Evolutionary conservation across 2,329 filamentous ascomycete genomes (phyloP), one percentile per base, ranked within the genome.

Genomic region (Coniochaeta ligniaria): DNA sequence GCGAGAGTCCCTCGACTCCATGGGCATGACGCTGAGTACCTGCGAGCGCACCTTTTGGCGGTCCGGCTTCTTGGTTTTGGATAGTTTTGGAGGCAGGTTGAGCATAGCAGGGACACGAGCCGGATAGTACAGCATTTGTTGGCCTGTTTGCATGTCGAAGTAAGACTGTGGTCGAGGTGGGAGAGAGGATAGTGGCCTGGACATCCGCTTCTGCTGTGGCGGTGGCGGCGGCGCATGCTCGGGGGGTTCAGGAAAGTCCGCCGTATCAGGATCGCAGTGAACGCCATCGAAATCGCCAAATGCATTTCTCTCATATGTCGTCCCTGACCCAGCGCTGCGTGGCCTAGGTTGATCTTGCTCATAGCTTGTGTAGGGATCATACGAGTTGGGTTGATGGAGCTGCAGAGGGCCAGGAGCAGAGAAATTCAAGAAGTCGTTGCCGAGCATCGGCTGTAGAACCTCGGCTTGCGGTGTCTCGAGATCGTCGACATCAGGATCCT

Each of bases 101-200:
- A 99, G 82, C 87, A 96, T 93, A 63, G 90, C 88, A 3, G 95
- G 95, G 2, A 99, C 95, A 1, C 92, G 93, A 3, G 95, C 95
- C 16, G 95, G 95, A 72, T 99, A 99, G 74, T 89, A 98, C 11
- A 96, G 85, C 91, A 98, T 96, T 66, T 87, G 80, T 65, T 94
- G 86, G 5, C 86, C 88, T 1, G 88, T 88, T 28, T 81, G 78
- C 1, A 85, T 84, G 68, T 87, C 80, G 68, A 84, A 75, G 71
- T 86, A 88, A 1, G 85, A 85, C 63, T 83, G 80, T 12, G 84
- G 80, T 20, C 76, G 74, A 16, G 70, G 64, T 3, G 65, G 63
- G 38, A 66, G 61, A 20, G 61, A 54, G 59, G 57, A 66, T 54
- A 33, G 63, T 43, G 45, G 66, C 47, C 22, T 62, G 24, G 56